Evolutionary conservation across 2,329 filamentous ascomycete species (phyloP), one percentile per base, ranked within the genome.

Genomic region (Colletotrichum sp.): DNA sequence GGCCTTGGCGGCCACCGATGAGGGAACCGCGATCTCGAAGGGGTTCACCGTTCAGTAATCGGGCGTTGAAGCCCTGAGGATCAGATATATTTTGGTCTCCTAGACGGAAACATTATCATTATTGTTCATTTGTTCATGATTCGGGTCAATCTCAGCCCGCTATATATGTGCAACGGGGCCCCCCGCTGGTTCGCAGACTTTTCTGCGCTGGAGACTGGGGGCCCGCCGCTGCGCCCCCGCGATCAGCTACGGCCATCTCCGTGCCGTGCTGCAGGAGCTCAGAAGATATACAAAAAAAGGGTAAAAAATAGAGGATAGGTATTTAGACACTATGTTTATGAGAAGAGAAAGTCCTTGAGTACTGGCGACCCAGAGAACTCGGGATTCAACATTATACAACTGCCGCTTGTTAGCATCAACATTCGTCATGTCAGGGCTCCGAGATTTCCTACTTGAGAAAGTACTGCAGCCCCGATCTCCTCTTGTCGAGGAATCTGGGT

Each of bases 301-400:
- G 24, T 69, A 59, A 62, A 43, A 59, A 61, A 52, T 52, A 52
- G 14, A 65, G 38, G 32, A 7, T 68, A 14, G 58, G 56, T 73
- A 38, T 64, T 59, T 52, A 64, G 48, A 73, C 74, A 74, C 68
- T 74, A 62, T 74, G 74, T 65, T 88, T 79, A 91, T 68, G 88
- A 88, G 83, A 98, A 97, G 66, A 98, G 89, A 82, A 98, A 98
- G 73, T 98, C 95, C 82, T 97, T 98, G 58, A 98, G 88, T 3
- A 98, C 92, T 0, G 96, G 95, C n/a, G 95, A 97, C 13, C 94
- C 94, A 38, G 96, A 95, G 82, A 98, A 98, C 83, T 98, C 96
- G 0, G 96, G 96, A 83, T 98, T 98, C 34, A 98, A 86, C 78
- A 98, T 86, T 76, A 98, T 93, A 85, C 96, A 98, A 82, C 95